A percentile compares a stretch with the other conserved stretches of the same genome.
These are phyloP conservation scores for Aspergillus tamarii DNA, from an alignment of 2,329 filamentous ascomycete genomes.

Conservation along the genomic window DNA sequence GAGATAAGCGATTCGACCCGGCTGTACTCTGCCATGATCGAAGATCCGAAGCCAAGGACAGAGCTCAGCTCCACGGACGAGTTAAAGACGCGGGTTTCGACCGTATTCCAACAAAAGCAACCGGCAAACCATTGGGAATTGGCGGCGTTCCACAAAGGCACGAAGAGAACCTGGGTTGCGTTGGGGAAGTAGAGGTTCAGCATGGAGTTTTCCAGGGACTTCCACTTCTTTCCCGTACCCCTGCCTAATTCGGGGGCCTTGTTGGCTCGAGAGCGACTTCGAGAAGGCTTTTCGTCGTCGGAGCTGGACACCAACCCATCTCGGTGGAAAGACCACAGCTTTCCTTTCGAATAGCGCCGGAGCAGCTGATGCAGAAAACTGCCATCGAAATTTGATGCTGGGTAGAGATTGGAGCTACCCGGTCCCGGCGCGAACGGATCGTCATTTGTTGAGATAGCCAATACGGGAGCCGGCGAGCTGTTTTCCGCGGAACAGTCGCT, in stretches of 20 bases:
- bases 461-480: slow-evolving; percentile 33
- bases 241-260: slow-evolving; percentile 26
- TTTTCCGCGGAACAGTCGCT: slow-evolving; percentile 34
- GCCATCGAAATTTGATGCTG: slow-evolving; percentile 36
- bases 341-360: slow-evolving; percentile 51
- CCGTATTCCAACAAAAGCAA: slow-evolving; percentile 49
- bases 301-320: slow-evolving; percentile 49
- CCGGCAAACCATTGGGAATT: slow-evolving; percentile 52
- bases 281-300: slow-evolving; percentile 43
- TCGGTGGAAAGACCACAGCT: slow-evolving; percentile 53
- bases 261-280: slow-evolving; percentile 10
- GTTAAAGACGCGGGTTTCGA: slow-evolving; percentile 41
- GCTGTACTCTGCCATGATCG: slow-evolving; percentile 48
- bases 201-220: slow-evolving; percentile 41
- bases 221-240: slow-evolving; percentile 30
- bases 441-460: slow-evolving; percentile 41
- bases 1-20: slow-evolving; percentile 47
- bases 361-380: slow-evolving; percentile 41
- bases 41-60: slow-evolving; percentile 45
- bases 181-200: slow-evolving; percentile 52
- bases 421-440: slow-evolving; percentile 39
- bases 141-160: slow-evolving; percentile 56
- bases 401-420: slow-evolving; percentile 29
- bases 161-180: slow-evolving; percentile 53
- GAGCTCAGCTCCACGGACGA: slow-evolving; percentile 44